Percentiles rank a stretch among this genome's conserved stretches.
These are phyloP conservation scores for Macrolepiota dolichaula DNA, from an alignment of 768 basidiomycete species.

Conservation along the genomic window DNA sequence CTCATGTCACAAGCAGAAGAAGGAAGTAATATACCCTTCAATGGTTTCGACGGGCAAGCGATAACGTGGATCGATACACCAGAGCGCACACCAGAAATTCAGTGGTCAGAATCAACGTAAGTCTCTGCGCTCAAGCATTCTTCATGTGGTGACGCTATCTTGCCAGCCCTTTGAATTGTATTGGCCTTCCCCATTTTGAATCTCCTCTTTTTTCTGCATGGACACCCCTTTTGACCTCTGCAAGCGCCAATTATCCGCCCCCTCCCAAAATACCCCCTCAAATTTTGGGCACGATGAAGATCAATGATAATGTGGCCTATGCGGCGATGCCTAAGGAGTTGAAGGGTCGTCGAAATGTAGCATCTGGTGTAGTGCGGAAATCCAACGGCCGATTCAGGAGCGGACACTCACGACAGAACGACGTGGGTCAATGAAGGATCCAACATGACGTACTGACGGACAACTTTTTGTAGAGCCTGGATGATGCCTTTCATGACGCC, in stretches of 20 bases:
- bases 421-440: constrained; percentile 31
- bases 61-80: constrained; percentile 81
- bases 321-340: constrained; percentile 85
- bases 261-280: constrained; percentile 78
- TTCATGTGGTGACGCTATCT: not conserved
- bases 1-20: constrained; percentile 73
- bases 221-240: constrained; percentile 40
- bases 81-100: constrained; percentile 62
- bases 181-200: constrained; percentile 87
- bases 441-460: not conserved
- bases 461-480: constrained; percentile 27
- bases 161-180: constrained; percentile 76
- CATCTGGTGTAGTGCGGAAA: constrained; percentile 48
- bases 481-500: constrained; percentile 47
- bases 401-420: constrained; percentile 54
- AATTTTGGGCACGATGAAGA: constrained; percentile 74
- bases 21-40: constrained; percentile 65
- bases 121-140: constrained; percentile 18
- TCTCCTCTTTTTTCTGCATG: constrained; percentile 73
- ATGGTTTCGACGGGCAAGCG: constrained; percentile 85
- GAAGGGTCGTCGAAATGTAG: constrained; percentile 79
- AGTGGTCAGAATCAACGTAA: constrained; percentile 85
- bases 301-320: constrained; percentile 88
- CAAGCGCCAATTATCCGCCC: constrained; percentile 53
- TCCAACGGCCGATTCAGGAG: constrained; percentile 79